phyloP scores from a whole-genome alignment of 495 filamentous ascomycete genomes.

The Tuber borchii region DNA sequence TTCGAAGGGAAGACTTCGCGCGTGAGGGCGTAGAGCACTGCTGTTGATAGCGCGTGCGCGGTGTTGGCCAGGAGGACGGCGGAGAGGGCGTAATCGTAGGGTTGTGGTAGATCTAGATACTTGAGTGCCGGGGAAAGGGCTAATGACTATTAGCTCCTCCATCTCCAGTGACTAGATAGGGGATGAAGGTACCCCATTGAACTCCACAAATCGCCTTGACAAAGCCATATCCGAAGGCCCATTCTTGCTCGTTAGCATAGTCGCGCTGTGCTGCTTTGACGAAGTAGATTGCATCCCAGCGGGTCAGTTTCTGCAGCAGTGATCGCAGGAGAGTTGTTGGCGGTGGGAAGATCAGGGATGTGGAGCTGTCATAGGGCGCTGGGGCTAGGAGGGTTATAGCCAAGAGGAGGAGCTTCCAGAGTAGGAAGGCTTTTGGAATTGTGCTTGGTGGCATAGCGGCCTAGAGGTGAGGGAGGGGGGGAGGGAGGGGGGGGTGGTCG shows the following conservation, averaged over 20 bases:
- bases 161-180: background rate
- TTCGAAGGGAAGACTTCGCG: conserved; percentile 42
- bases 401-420: conserved; percentile 71
- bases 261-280: conserved; percentile 60
- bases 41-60: conserved; percentile 66
- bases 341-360: conserved; percentile 50
- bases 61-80: conserved; percentile 61
- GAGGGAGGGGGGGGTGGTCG: background rate
- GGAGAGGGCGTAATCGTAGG: conserved; percentile 45
- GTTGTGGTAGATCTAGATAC: conserved; percentile 11
- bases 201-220: conserved; percentile 50
- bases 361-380: conserved; percentile 84
- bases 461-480: background rate
- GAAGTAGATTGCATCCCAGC: conserved; percentile 95
- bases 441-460: background rate
- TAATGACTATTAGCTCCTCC: background rate
- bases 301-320: conserved; percentile 54
- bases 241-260: conserved; percentile 88
- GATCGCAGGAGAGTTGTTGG: conserved; percentile 32
- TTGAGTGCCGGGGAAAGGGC: background rate
- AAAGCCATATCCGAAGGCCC: conserved; percentile 78
- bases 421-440: conserved; percentile 43
- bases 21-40: conserved; percentile 62
- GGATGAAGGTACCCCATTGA: conserved; percentile 46
- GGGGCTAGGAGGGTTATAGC: conserved; percentile 58